Evolutionary conservation across 116 monocot species (phyloP).

Genomic region (Zostera marina): DNA sequence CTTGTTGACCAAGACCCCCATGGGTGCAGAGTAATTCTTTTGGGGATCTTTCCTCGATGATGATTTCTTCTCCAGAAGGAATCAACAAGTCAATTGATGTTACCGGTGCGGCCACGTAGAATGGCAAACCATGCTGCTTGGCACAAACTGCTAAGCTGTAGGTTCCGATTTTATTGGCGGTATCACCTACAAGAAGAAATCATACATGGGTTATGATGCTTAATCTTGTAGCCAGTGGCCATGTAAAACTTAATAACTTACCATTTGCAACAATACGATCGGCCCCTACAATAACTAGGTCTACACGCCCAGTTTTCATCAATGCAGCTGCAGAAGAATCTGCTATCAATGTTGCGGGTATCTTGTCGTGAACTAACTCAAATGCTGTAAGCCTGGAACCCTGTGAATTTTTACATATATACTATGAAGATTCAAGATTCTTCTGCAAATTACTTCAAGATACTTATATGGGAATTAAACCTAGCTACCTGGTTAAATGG

Average conservation of each 20-base stretch:
- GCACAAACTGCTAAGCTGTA: conserved; percentile 77
- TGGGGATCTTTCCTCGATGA: conserved; percentile 79
- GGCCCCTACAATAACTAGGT: conserved; percentile 84
- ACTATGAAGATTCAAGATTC: background rate
- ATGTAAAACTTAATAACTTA: no score
- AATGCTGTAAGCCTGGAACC: conserved; percentile 95
- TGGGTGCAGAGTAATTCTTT: conserved; percentile 79
- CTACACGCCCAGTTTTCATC: conserved; percentile 60
- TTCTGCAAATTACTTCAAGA: background rate
- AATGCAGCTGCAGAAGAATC: conserved; percentile 90
- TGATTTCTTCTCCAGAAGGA: conserved; percentile 59
- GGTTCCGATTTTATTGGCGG: conserved; percentile 97
- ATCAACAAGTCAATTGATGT: conserved; percentile 82
- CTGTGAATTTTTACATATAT: conserved; percentile 14
- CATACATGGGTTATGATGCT: no score
- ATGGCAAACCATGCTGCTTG: conserved; percentile 55
- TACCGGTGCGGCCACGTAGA: conserved; percentile 83
- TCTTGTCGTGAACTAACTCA: conserved; percentile 87
- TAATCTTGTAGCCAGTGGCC: background rate
- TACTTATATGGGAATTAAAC: no score
- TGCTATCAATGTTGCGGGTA: conserved; percentile 79
- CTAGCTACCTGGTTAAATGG: conserved; percentile 84
- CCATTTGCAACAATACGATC: conserved; percentile 90
- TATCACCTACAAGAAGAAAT: conserved; percentile 70
- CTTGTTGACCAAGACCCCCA: conserved; percentile 84